Percentiles rank a stretch among this genome's conserved stretches.
phyloP scores from a whole-genome alignment of 352 stramenopile species.

The Phytophthora sojae region DNA sequence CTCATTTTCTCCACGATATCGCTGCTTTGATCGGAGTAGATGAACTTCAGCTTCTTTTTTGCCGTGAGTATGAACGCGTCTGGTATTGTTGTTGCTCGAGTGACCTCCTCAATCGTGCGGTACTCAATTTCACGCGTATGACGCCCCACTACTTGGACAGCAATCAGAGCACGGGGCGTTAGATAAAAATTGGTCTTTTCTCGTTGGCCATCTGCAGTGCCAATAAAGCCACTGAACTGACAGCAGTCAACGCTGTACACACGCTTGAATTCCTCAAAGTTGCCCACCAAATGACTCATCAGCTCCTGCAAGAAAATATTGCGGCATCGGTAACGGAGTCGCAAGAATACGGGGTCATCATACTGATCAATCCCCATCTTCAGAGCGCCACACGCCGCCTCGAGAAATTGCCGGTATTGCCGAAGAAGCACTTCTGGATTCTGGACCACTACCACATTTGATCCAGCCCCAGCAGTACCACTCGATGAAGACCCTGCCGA shows the following conservation, averaged over 20 bases:
- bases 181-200: slow-evolving; percentile 81
- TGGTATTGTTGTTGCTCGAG: slow-evolving; percentile 46
- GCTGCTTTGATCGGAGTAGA: slow-evolving; percentile 72
- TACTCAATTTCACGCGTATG: slow-evolving; percentile 85
- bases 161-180: slow-evolving; percentile 71
- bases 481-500: slow-evolving; percentile 58
- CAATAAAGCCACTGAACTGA: slow-evolving; percentile 81
- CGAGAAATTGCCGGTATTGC: slow-evolving; percentile 81
- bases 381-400: slow-evolving; percentile 60
- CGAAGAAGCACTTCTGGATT: slow-evolving; percentile 77
- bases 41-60: slow-evolving; percentile 73
- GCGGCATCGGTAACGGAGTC: slow-evolving; percentile 77
- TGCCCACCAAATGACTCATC: slow-evolving; percentile 80
- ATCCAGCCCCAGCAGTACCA: slow-evolving; percentile 29
- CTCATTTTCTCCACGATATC: slow-evolving; percentile 74
- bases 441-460: slow-evolving; percentile 54
- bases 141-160: slow-evolving; percentile 66
- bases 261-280: slow-evolving; percentile 82
- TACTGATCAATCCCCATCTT: slow-evolving; percentile 72
- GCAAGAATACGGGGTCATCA: slow-evolving; percentile 68
- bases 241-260: slow-evolving; percentile 73
- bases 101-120: slow-evolving; percentile 62
- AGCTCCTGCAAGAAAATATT: slow-evolving; percentile 86
- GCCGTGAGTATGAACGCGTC: slow-evolving; percentile 70
- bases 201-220: slow-evolving; percentile 68